Base-by-base conservation (phyloP, 331 rosid species). In the Acacia pycnantha region DNA sequence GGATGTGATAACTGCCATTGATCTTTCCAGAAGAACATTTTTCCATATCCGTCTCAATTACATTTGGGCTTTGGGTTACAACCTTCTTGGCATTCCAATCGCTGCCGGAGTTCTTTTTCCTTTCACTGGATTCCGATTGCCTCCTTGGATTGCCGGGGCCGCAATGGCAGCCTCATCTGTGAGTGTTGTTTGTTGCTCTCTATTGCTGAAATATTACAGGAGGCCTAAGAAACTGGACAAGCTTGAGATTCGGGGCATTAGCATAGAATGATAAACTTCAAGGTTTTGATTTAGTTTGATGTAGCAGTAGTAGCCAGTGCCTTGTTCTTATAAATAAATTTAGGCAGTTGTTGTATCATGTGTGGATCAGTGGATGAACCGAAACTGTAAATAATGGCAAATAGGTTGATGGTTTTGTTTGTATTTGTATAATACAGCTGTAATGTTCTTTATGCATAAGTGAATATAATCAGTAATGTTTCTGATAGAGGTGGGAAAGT, bases 81-180 rank as follows among this genome's bases (percentile, higher is more conserved):
- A 94, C 61, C 81, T 92, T 11, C 94, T 94, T 35, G 95, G 97
- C 27, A 92, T 94, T 33, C 98, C 97, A 62, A 91, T 94, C 1
- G 98, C 98, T 31, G 97, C 97, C 2, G 98, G 98, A 83, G 92
- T 77, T 59, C 90, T 92, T 64, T 92, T 90, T 85, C 98, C 98
- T 21, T 87, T 88, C 1, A 90, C 97, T 4, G 77, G 92, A 51
- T 90, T 91, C 77, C 86, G 97, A 1, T 86, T 94, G 56, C 98
- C 98, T 0, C 98, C 98, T 11, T 94, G 97, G 97, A 88, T 94
- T 82, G 98, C 98, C 41, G 98, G 98, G 79, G 98, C 98, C 35
- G 98, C 98, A 21, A 94, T 94, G 98, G 98, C 98, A 37, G 97
- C 98, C 27, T 94, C 98, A 66, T 94, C 98, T 40, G 94, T 94